Evolutionary conservation across 352 stramenopile genomes (phyloP), one percentile per base, ranked within the genome.

Genomic region (Globisporangium viniferum): DNA sequence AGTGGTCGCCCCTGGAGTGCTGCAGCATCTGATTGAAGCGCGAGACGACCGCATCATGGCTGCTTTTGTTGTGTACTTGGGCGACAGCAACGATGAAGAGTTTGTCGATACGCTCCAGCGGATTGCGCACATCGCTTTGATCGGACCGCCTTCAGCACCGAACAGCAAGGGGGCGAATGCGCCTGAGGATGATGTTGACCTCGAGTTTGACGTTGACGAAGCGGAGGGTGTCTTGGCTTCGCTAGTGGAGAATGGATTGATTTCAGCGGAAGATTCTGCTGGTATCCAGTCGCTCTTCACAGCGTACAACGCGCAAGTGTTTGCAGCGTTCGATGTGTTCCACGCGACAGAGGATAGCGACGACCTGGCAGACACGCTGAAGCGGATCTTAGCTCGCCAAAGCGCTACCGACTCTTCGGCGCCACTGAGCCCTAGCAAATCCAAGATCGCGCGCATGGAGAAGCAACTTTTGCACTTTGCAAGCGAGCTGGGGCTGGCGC

Each of bases 11-110:
- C 73, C 63, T 1, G 77, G 82, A 5, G 69, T 81, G 7, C 66
- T 94, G 15, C 36, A 78, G 5, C 66, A 82, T 54, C 61, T 94
- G 3, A 72, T 89, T 0, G 64, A 83, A 14, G 59, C 67, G 2
- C 74, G 84, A 15, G 86, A 94, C 39, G 78, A 88, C 62, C 84
- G 84, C n/a, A 59, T 94, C 5, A 72, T 92, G 33, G 84, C 84
- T 1, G 86, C 84, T 10, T 81, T 92, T 15, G 73, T 90, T 8
- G 76, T 92, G 18, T 92, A 81, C 58, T 56, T 92, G 2, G 85
- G 78, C 22, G 84, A 94, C 61, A 73, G 73, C 51, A 84, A 92
- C 56, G 76, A 71, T 29, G 79, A 82, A 8, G 84, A 92, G 56
- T 92, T 94, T 58, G 68, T 74, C 5, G 84, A 92, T 54, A 87